Evolutionary conservation across 768 basidiomycete genomes (phyloP), one percentile per base, ranked within the genome.

Genomic region (Chalciporus pseudorubinellus): DNA sequence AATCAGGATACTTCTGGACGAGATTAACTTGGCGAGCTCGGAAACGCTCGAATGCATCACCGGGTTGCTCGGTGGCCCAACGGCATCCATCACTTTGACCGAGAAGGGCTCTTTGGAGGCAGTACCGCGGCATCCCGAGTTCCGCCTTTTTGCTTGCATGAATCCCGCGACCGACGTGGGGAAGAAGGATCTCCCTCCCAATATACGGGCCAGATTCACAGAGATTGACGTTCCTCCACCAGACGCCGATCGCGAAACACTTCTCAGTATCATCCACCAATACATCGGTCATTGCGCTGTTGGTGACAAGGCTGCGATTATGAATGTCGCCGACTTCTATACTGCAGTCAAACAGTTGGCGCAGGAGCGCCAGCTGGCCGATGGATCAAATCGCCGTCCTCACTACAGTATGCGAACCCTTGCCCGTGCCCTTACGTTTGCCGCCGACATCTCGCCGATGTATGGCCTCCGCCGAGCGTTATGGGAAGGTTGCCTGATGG

Each of bases 131-230:
- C 97, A 99, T 67, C 84, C 92, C 16, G 87, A 95, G 61, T 99
- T 99, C 74, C 89, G 95, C 18, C 77, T 98, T 5, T 98, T 98
- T 62, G 94, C 94, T 4, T 99, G 97, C 67, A 99, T 99, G 97
- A 99, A 99, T 64, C 97, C 97, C 5, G 97, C 97, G 0, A 99
- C 95, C 4, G 97, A 99, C 60, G 89, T 98, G 13, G 97, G 97
- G 29, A 99, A 98, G 75, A 97, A 94, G 62, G 95, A 98, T 62
- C 84, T 99, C 0, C 92, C 93, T 16, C 86, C 90, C 5, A 87
- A 87, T 61, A 89, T 98, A 44, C 85, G 95, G 31, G 82, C 87
- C 10, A 84, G 89, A 26, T 98, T 99, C 72, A 97, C 94, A 1
- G 97, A 98, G 67, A 83, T 98, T 48, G 93, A 94, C 64, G 95